Percentiles rank a stretch among this genome's conserved stretches.
Evolutionary conservation across 1,139 yeast species (phyloP).

Genomic region (Hanseniaspora gamundiae): DNA sequence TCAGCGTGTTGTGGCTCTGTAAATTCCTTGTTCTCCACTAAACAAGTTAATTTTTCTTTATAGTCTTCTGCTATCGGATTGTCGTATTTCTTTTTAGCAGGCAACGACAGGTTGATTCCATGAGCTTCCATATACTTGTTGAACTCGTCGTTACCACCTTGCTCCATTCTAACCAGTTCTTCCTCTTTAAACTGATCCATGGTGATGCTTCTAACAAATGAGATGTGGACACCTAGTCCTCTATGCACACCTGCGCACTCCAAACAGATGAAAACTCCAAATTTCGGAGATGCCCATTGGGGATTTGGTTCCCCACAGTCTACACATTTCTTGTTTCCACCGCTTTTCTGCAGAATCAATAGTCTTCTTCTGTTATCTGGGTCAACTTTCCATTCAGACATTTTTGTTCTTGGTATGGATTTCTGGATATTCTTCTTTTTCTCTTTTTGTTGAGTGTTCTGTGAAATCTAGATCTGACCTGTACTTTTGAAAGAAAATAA

Average conservation of each 20-base stretch:
- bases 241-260: conserved; percentile 97
- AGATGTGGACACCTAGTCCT: conserved; percentile 91
- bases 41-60: conserved; percentile 66
- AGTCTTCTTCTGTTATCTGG: conserved; percentile 83
- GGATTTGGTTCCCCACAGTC: conserved; percentile 96
- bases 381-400: conserved; percentile 67
- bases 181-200: conserved; percentile 97
- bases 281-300: conserved; percentile 98
- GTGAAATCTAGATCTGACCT: too few species aligned
- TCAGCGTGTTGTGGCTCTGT: conserved; percentile 53
- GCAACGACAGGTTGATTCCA: conserved; percentile 56
- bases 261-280: conserved; percentile 89
- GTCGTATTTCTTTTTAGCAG: conserved; percentile 68
- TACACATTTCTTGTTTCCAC: conserved; percentile 78
- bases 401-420: conserved; percentile 4
- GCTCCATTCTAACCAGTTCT: conserved; percentile 81
- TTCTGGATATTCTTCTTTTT: neutral
- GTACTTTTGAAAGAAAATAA: too few species aligned
- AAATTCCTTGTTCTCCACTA: conserved; percentile 63
- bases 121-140: conserved; percentile 53
- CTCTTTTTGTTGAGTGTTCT: neutral
- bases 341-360: conserved; percentile 65
- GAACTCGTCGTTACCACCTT: conserved; percentile 84
- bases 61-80: conserved; percentile 92
- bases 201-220: conserved; percentile 90